Base-by-base conservation (phyloP, 2,329 filamentous ascomycete species). In the Aspergillus fijiensis region DNA sequence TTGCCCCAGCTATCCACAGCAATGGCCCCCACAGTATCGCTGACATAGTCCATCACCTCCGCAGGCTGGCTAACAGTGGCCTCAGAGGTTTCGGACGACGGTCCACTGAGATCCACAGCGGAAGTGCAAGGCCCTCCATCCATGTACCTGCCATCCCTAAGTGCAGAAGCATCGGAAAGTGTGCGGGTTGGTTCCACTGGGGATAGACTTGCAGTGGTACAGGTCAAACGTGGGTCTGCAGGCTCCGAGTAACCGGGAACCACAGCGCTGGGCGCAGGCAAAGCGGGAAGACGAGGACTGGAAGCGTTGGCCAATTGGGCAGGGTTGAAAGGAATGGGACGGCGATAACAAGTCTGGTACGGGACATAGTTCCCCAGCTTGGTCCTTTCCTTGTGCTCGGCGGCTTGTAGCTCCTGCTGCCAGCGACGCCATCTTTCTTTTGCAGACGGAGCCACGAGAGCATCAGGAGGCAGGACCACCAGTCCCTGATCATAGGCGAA, bases 11-110 rank as follows among this genome's bases (percentile, higher is more conserved):
- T 84, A 70, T 99, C 95, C 64, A 99, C 88, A 11, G 92, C 95
- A 71, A 99, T 96, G 29, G 93, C 95, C 49, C 96, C 95, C 60
- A 99, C 92, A 12, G 95, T 99, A 79, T 99, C 95, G 2, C 89
- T 96, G 67, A 99, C 87, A 23, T 80, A 74, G 19, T 69, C 59
- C 25, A 48, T 55, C 12, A 9, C 52, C 9, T 55, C 42, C 10
- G 23, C 21, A 29, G 39, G 12, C 19, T 48, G 16, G n/a, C 10
- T 16, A 4, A 35, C 31, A 19, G 39, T 42, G 14, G 12, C 23
- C 23, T 2, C n/a, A 27, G 51, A 53, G 21, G 19, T 25, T 23
- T 19, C 31, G 21, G 42, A 35, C 11, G 39, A 11, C 27, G 12
- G 16, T 3, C 35, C 39, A 45, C 14, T 16, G 16, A 31, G 29